Conservation (phyloP, 2,329 filamentous ascomycete genomes). For the Graphiopsis chlorocephala region DNA sequence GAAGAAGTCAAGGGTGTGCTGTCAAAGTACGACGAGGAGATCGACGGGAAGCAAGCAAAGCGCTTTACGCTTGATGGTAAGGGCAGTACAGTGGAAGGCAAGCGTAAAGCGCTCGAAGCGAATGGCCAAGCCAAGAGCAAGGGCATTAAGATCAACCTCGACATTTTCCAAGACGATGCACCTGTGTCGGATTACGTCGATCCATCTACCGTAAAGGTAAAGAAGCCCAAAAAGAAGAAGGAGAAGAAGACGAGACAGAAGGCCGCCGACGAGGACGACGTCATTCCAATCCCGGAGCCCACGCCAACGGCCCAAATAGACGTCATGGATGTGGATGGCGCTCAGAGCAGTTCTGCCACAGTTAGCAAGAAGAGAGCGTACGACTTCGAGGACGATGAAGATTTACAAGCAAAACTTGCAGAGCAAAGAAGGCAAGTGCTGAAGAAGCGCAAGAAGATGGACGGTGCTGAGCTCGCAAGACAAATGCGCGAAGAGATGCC, state of each 20-base stretch:
- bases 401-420: constrained; percentile 81
- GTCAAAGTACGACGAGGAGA: constrained; percentile 93
- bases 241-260: constrained; percentile 69
- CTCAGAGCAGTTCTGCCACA: constrained; percentile 27
- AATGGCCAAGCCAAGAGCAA: constrained; percentile 60
- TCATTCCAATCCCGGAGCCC: constrained; percentile 39
- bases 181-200: constrained; percentile 86
- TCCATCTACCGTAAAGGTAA: constrained; percentile 81
- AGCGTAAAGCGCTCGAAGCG: constrained; percentile 39
- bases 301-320: constrained; percentile 40
- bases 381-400: constrained; percentile 77
- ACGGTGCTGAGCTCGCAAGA: constrained; percentile 81
- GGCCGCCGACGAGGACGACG: constrained; percentile 58
- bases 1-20: constrained; percentile 67
- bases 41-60: constrained; percentile 83
- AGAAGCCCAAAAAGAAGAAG: constrained; percentile 85
- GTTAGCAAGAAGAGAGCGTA: constrained; percentile 60
- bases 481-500: constrained; percentile 70
- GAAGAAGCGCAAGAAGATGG: constrained; percentile 85
- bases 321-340: constrained; percentile 72
- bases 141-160: constrained; percentile 71
- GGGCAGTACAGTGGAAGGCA: constrained; percentile 66
- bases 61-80: constrained; percentile 80
- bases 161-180: constrained; percentile 63
- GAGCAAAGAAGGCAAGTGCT: constrained; percentile 78